phyloP scores from a whole-genome alignment of 1,139 yeast species.

The Hanseniaspora gamundiae region DNA sequence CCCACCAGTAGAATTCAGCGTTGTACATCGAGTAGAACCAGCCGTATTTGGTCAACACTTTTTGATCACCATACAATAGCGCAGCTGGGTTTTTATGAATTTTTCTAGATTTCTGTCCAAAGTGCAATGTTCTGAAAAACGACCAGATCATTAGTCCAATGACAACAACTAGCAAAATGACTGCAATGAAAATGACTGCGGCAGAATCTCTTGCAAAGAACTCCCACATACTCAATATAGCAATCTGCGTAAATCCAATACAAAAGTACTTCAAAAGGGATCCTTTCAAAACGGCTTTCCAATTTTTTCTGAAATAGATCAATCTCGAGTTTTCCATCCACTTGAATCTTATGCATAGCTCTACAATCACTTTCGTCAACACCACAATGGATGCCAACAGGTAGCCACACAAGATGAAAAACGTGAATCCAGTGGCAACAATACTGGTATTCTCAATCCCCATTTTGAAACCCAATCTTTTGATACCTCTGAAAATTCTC shows the following conservation, averaged over 20 bases:
- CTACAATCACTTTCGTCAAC: conserved; percentile 37
- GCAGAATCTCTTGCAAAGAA: conserved; percentile 59
- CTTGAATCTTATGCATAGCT: conserved; percentile 31
- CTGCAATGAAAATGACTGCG: conserved; percentile 62
- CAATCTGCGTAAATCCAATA: conserved; percentile 65
- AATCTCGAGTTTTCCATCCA: conserved; percentile 38
- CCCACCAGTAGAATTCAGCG: conserved; percentile 69
- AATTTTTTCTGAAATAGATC: conserved; percentile 38
- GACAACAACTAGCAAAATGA: conserved; percentile 44
- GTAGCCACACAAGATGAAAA: conserved; percentile 58
- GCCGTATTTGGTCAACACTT: conserved; percentile 56
- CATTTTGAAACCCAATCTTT: conserved; percentile 57
- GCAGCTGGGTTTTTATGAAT: conserved; percentile 66
- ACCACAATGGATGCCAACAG: conserved; percentile 41
- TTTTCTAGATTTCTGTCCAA: conserved; percentile 43
- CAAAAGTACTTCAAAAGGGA: conserved; percentile 55
- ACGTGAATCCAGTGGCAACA: conserved; percentile 66
- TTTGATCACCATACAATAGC: conserved; percentile 55
- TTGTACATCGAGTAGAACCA: conserved; percentile 75
- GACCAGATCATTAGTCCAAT: conserved; percentile 47
- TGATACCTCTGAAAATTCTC: conserved; percentile 59
- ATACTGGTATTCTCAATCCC: conserved; percentile 62
- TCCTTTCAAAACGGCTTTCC: conserved; percentile 51
- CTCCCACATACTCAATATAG: conserved; percentile 63
- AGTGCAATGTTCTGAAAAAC: conserved; percentile 42